phyloP scores from a whole-genome alignment of 164 flowering plant species.

The Taxillus chinensis region DNA sequence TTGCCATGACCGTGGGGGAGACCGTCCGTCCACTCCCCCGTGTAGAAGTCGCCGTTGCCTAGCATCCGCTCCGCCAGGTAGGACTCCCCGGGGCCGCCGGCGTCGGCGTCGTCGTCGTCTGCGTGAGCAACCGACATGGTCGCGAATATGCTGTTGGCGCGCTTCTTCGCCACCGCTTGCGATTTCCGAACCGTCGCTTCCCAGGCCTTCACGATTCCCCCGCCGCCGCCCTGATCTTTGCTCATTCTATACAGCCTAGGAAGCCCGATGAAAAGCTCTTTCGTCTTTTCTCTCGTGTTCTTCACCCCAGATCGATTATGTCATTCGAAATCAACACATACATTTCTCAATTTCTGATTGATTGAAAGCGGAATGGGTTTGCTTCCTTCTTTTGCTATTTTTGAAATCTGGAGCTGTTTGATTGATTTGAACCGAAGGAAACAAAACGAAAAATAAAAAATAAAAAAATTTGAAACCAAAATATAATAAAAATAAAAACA shows the following conservation, averaged over 20 bases:
- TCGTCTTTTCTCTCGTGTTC: conserved; percentile 1
- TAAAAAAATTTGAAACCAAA: too few relatives aligned
- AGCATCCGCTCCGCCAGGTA: conserved; percentile 40
- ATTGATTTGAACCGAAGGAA: conserved; percentile 8
- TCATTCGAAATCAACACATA: conserved; percentile 6
- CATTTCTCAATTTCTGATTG: not conserved
- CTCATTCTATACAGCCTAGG: conserved; percentile 19
- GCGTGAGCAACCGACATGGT: conserved; percentile 73
- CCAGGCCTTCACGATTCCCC: conserved; percentile 27
- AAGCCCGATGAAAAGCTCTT: not conserved
- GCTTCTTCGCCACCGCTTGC: conserved; percentile 30
- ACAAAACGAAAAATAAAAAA: too few relatives aligned
- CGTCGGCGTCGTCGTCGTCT: conserved; percentile 33
- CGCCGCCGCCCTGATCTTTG: conserved; percentile 22
- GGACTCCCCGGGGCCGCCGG: not conserved
- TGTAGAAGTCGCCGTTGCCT: conserved; percentile 65
- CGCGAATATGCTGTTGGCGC: conserved; percentile 28
- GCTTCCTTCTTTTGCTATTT: conserved; percentile 4
- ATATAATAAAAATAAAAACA: too few relatives aligned
- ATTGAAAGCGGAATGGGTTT: not conserved
- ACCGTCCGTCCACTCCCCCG: conserved; percentile 56
- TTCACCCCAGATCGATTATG: not conserved
- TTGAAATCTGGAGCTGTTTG: conserved; percentile 7
- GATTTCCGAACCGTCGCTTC: conserved; percentile 34
- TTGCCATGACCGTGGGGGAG: conserved; percentile 68